Conservation (phyloP, 1,139 yeast genomes). For the Hansenula sp. region DNA sequence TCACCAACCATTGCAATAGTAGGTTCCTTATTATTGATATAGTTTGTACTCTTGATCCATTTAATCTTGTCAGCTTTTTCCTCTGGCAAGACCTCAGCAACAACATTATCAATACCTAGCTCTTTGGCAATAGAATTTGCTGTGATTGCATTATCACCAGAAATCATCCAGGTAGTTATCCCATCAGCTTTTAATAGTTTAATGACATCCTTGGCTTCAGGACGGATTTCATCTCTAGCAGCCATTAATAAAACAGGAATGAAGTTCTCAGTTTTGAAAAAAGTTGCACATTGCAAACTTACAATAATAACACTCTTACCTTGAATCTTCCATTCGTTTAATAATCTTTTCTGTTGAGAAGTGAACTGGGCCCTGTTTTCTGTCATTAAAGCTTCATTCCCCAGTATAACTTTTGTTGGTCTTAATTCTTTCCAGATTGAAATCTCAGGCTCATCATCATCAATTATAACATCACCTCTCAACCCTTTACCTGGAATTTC, state of each 20-base stretch:
- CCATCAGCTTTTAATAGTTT: conserved; percentile 37
- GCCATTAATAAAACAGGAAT: conserved; percentile 48
- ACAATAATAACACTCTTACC: conserved; percentile 63
- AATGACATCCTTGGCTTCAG: conserved; percentile 56
- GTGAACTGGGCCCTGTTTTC: conserved; percentile 34
- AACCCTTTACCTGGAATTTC: conserved; percentile 61
- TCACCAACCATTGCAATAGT: conserved; percentile 56
- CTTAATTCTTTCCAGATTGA: conserved; percentile 29
- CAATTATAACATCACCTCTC: conserved; percentile 36
- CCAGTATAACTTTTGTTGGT: conserved; percentile 48
- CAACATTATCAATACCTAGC: conserved; percentile 60
- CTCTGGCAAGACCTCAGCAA: conserved; percentile 71
- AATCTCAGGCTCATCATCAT: conserved; percentile 16
- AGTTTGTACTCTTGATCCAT: conserved; percentile 42
- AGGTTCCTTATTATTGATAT: conserved; percentile 19
- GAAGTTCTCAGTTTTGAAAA: conserved; percentile 29
- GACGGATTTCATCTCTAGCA: conserved; percentile 61
- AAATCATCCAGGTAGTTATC: conserved; percentile 58
- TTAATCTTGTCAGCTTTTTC: conserved; percentile 62
- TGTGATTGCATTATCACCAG: conserved; percentile 66
- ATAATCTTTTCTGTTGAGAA: conserved; percentile 26
- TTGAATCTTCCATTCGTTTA: conserved; percentile 54
- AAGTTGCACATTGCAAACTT: conserved; percentile 34
- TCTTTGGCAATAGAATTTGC: conserved; percentile 67
- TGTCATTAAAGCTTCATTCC: conserved; percentile 55